phyloP scores from a whole-genome alignment of 108 stramenopile species.

The Cyclotella distinguenda region DNA sequence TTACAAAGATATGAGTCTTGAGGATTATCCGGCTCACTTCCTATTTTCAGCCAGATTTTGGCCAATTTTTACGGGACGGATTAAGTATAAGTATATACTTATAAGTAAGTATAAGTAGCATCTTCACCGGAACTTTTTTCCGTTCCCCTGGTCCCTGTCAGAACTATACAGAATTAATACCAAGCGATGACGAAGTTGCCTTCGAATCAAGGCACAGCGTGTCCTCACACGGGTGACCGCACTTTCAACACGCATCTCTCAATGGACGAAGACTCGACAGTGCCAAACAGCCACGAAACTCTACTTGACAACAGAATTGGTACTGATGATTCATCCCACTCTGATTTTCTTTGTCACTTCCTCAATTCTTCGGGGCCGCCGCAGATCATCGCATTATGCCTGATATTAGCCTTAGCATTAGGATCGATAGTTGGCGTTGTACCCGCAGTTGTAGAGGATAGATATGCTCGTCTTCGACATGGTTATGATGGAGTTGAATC shows the following conservation, averaged over 20 bases:
- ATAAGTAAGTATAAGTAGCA: too few relatives aligned
- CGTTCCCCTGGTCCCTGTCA: too few relatives aligned
- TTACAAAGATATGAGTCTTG: too few relatives aligned
- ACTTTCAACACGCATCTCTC: conserved; percentile 35
- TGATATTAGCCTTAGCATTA: conserved; percentile 65
- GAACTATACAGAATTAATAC: too few relatives aligned
- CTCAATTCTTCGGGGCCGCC: conserved; percentile 60
- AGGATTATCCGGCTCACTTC: too few relatives aligned
- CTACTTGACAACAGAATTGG: neutral
- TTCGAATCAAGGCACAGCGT: too few relatives aligned
- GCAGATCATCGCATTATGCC: conserved; percentile 70
- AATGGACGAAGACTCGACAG: conserved; percentile 35
- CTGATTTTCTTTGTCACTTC: conserved; percentile 48
- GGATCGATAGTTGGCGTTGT: conserved; percentile 63
- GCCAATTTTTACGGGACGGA: too few relatives aligned
- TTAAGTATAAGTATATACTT: too few relatives aligned
- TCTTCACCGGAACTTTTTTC: too few relatives aligned
- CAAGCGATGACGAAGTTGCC: too few relatives aligned
- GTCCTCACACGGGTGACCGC: neutral
- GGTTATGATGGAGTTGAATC: conserved; percentile 47
- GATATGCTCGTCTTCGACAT: conserved; percentile 73
- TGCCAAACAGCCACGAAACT: neutral
- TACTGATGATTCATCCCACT: neutral
- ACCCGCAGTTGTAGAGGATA: conserved; percentile 66
- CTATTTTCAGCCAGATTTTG: too few relatives aligned